Evolutionary conservation across 306 rosid genomes (phyloP), one percentile per base, ranked within the genome.

Genomic region (Lagenaria siceraria): DNA sequence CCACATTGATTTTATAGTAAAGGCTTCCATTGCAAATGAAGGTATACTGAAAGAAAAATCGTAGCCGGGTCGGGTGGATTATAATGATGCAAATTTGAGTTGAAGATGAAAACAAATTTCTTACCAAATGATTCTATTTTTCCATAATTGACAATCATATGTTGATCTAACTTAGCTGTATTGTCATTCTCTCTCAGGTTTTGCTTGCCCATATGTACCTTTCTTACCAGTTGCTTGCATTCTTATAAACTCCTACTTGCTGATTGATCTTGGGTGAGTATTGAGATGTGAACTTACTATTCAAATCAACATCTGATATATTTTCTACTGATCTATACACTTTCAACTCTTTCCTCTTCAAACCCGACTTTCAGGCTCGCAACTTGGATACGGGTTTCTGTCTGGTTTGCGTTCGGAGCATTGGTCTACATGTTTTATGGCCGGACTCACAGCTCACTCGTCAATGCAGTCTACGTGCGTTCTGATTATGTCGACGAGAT

Each of bases 201-300:
- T 94, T 87, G 81, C 75, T 62, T 94, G 97, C 82, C 98, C 98
- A 24, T 84, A 83, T 29, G 98, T 94, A 52, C 98, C 98, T 8
- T 76, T 90, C 81, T 87, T 94, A 31, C 98, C 98, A 10, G 83
- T 89, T 59, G 76, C 83, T 54, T 90, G 89, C 83, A 85, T 88
- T 85, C 91, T 91, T 69, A 85, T 91, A 88, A 94, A 94, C 70
- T 72, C 85, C 70, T 94, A 91, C 86, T 78, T 94, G 53, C 92
- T 94, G 48, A 64, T 91, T 60, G 89, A 84, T 85, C 98, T 94
- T 38, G 98, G 90, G 98, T 94, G 83, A 87, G 79, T 71, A 46
- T 71, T 48, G 36, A 48, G 22, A 24, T 15, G 36, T 70, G 9
- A 70, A 49, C 56, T 24, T 25, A 17, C 36, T 25, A 0, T 22